A percentile compares a stretch with the other conserved stretches of the same genome.
phyloP scores from a whole-genome alignment of 2,329 filamentous ascomycete genomes.

The Exophiala calicioides region DNA sequence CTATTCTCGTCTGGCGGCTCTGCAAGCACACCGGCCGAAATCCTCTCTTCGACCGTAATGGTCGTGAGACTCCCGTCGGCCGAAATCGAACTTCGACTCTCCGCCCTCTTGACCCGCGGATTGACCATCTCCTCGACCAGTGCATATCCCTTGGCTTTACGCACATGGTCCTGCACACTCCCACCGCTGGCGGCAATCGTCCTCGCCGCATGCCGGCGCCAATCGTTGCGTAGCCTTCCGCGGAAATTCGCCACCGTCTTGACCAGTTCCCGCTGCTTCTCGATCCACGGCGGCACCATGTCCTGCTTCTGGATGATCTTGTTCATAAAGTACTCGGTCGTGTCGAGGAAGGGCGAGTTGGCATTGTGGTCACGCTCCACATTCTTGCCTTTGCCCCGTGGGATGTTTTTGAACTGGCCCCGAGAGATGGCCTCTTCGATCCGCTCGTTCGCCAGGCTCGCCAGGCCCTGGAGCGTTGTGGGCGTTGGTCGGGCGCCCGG shows the following conservation, averaged over 20 bases:
- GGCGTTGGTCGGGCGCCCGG: slow-evolving; percentile 73
- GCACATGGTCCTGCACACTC: slow-evolving; percentile 70
- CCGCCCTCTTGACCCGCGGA: slow-evolving; percentile 43
- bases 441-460: slow-evolving; percentile 81
- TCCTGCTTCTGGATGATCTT: slow-evolving; percentile 97
- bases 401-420: slow-evolving; percentile 85
- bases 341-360: slow-evolving; percentile 87
- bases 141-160: slow-evolving; percentile 71
- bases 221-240: slow-evolving; percentile 72
- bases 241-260: slow-evolving; percentile 71
- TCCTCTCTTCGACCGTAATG: slow-evolving; percentile 41
- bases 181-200: slow-evolving; percentile 78
- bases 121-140: slow-evolving; percentile 61
- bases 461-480: slow-evolving; percentile 73
- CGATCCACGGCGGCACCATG: slow-evolving; percentile 95
- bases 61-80: slow-evolving; percentile 45
- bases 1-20: slow-evolving; percentile 2
- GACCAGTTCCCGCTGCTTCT: slow-evolving; percentile 90
- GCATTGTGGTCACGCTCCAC: slow-evolving; percentile 74
- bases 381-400: slow-evolving; percentile 71
- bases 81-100: slow-evolving; percentile 48
- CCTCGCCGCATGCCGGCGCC: slow-evolving; percentile 78
- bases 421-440: slow-evolving; percentile 93
- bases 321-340: slow-evolving; percentile 97
- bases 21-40: slow-evolving; percentile 21